Conservation (phyloP, 768 basidiomycete species). For the Suillus sp. region DNA sequence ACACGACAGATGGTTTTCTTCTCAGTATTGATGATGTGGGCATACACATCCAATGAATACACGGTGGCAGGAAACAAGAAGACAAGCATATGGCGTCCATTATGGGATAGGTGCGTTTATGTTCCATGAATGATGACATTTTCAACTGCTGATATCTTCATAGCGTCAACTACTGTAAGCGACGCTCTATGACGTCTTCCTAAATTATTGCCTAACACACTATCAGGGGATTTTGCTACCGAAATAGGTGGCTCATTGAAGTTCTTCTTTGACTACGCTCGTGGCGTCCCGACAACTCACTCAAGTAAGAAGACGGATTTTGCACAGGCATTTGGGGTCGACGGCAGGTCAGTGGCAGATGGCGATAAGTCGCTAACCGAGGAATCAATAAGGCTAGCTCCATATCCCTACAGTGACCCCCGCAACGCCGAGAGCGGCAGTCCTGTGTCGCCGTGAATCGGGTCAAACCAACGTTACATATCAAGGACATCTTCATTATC, state of each 20-base stretch:
- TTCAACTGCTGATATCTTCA: conserved; percentile 12
- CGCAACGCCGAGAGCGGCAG: conserved; percentile 14
- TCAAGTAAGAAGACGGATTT: conserved; percentile 35
- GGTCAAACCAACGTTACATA: neutral
- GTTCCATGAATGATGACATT: neutral
- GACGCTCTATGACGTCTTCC: conserved; percentile 17
- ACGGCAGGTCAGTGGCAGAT: conserved; percentile 21
- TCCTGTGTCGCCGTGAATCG: conserved; percentile 13
- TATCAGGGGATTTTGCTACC: conserved; percentile 59
- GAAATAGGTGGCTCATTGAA: conserved; percentile 67
- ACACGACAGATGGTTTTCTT: conserved; percentile 78
- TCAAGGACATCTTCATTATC: neutral
- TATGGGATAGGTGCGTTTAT: conserved; percentile 58
- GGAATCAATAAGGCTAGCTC: conserved; percentile 43
- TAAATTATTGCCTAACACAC: conserved; percentile 13
- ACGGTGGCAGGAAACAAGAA: conserved; percentile 40
- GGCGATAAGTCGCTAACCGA: conserved; percentile 26
- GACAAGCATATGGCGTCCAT: conserved; percentile 66
- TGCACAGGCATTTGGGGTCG: conserved; percentile 43
- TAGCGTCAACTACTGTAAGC: conserved; percentile 51
- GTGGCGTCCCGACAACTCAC: conserved; percentile 33
- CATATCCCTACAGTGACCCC: conserved; percentile 32
- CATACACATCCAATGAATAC: conserved; percentile 77
- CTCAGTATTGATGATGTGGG: conserved; percentile 77
- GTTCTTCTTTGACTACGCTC: conserved; percentile 54